Conservation (phyloP, 2,329 filamentous ascomycete species). For the Pseudogymnoascus sp. region DNA sequence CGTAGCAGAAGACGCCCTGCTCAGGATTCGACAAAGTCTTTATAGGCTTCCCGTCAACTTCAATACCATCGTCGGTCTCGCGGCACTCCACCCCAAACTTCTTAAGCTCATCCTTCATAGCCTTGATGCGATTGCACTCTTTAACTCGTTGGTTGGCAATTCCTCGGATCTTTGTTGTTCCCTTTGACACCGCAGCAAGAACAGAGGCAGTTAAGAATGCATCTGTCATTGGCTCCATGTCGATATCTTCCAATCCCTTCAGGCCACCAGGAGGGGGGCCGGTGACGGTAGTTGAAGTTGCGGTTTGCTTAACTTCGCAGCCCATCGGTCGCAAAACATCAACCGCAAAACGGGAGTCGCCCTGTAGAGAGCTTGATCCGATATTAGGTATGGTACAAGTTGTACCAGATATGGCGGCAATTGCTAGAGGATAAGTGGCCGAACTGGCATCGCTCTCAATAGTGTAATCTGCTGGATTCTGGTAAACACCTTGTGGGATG, state of each 20-base stretch:
- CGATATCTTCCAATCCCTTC: slow-evolving; percentile 69
- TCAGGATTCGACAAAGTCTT: slow-evolving; percentile 45
- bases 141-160: slow-evolving; percentile 98
- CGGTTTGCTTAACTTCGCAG: slow-evolving; percentile 78
- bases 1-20: slow-evolving; percentile 81
- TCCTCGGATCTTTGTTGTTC: slow-evolving; percentile 78
- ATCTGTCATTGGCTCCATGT: slow-evolving; percentile 99
- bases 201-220: slow-evolving; percentile 94
- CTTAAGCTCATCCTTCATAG: slow-evolving; percentile 89
- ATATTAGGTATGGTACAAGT: slow-evolving; percentile 97
- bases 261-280: slow-evolving; percentile 71
- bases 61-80: slow-evolving; percentile 92
- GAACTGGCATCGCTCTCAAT: slow-evolving; percentile 97
- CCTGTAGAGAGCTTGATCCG: slow-evolving; percentile 82
- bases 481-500: slow-evolving; percentile 77
- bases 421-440: slow-evolving; percentile 87
- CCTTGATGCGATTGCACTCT: slow-evolving; percentile 91
- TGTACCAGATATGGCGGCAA: slow-evolving; percentile 91
- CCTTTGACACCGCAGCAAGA: slow-evolving; percentile 78
- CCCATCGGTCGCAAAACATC: slow-evolving; percentile 91
- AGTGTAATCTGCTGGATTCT: slow-evolving; percentile 76
- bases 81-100: slow-evolving; percentile 85
- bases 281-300: slow-evolving; percentile 82
- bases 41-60: slow-evolving; percentile 50
- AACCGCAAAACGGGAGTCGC: slow-evolving; percentile 87